phyloP scores from a whole-genome alignment of 1,139 yeast genomes.

The Sugiyamaella grinbergsii region DNA sequence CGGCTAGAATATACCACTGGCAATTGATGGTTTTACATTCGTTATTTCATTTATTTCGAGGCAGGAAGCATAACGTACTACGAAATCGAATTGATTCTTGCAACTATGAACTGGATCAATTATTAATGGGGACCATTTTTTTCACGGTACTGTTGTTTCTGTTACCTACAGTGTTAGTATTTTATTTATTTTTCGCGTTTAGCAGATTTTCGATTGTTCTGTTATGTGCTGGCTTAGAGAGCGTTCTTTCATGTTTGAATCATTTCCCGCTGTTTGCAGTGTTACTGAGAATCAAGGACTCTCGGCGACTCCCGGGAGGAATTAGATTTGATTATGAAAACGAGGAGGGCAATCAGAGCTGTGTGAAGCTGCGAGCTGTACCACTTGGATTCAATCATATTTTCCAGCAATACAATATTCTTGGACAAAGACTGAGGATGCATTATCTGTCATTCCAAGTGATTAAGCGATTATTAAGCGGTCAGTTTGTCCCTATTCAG shows the following conservation, averaged over 20 bases:
- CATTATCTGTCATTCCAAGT: conserved; percentile 50
- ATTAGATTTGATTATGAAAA: conserved; percentile 48
- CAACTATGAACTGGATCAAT: conserved; percentile 79
- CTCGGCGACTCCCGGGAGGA: conserved; percentile 90
- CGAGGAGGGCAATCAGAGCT: conserved; percentile 19
- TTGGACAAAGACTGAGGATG: conserved; percentile 46
- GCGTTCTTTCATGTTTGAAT: conserved; percentile 64
- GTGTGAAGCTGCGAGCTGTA: conserved; percentile 45
- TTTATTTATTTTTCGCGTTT: conserved; percentile 72
- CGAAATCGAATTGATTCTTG: conserved; percentile 86
- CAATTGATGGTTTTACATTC: conserved; percentile 71
- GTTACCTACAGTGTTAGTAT: conserved; percentile 84
- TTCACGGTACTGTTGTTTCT: conserved; percentile 79
- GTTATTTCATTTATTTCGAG: conserved; percentile 81
- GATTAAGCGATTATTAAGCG: conserved; percentile 46
- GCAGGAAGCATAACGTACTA: conserved; percentile 81
- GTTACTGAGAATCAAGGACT: conserved; percentile 75
- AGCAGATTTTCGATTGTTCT: conserved; percentile 57
- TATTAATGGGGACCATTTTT: conserved; percentile 82
- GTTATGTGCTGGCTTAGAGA: conserved; percentile 58
- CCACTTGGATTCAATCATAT: conserved; percentile 50
- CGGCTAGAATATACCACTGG: conserved; percentile 76
- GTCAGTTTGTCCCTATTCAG: conserved; percentile 51
- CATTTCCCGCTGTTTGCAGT: conserved; percentile 87
- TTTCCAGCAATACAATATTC: conserved; percentile 51